Conservation (phyloP, 768 basidiomycete genomes). For the Termitomyces eurrhizus region DNA sequence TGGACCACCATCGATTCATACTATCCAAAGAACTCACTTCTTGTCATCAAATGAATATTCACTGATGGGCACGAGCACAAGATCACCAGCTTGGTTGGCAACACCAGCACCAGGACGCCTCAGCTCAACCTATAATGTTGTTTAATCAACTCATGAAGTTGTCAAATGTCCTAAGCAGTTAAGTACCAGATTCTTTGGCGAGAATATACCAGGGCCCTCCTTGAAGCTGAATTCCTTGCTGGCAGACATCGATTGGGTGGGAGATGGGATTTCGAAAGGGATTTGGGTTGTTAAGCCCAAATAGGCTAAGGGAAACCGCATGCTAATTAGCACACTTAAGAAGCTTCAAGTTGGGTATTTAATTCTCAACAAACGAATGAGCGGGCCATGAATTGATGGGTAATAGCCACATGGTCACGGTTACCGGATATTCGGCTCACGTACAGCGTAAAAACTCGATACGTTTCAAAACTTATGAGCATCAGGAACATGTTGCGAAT, state of each 20-base stretch:
- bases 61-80: conserved; percentile 62
- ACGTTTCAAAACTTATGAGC: background rate
- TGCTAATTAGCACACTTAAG: conserved; percentile 15
- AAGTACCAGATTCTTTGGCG: conserved; percentile 60
- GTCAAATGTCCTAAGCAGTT: background rate
- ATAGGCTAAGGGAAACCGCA: conserved; percentile 53
- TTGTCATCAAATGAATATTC: conserved; percentile 71
- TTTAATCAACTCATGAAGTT: background rate
- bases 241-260: conserved; percentile 18
- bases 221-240: conserved; percentile 52
- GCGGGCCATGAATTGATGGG: background rate
- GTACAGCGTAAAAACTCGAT: background rate
- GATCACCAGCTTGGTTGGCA: conserved; percentile 65
- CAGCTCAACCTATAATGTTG: conserved; percentile 42
- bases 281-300: conserved; percentile 55
- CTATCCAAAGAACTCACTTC: conserved; percentile 44
- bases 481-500: background rate
- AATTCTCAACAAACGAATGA: background rate
- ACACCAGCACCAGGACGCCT: conserved; percentile 62
- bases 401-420: background rate
- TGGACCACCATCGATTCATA: background rate
- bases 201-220: conserved; percentile 55
- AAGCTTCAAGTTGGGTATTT: background rate
- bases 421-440: background rate
- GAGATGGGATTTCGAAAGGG: conserved; percentile 34